Evolutionary conservation across 1,139 yeast species (phyloP), one percentile per base, ranked within the genome.

Genomic region (Pneumocystis carinii): DNA sequence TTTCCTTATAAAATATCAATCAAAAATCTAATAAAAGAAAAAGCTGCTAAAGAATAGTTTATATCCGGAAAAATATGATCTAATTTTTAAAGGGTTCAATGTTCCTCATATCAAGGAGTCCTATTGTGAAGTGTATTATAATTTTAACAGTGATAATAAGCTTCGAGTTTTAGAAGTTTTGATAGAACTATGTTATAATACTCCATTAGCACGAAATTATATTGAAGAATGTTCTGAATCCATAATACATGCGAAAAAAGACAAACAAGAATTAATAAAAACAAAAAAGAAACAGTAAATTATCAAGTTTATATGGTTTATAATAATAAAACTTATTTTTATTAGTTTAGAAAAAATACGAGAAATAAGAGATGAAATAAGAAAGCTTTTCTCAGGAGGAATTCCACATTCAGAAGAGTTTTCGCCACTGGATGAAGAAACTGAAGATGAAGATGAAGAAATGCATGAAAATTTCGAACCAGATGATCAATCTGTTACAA

Each of bases 201-300:
- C 92, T 3, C 75, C 79, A 1, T 71, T 80, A 5, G 83, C 89
- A 42, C 78, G 96, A 69, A 75, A 76, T 14, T 81, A 83, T 69
- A 81, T 88, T 66, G 96, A 89, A 64, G 78, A 79, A 64, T 83
- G 87, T 67, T 76, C 86, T 72, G 94, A 86, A 48, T 81, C 82
- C 58, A 79, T 86, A 1, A 79, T 89, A 0, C 75, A 76, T 17
- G 73, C 86, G 48, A 80, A 95, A 70, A 79, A 90, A 66, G 86
- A 83, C 63, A 78, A 90, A 66, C 75, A 86, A 61, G 95, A 88
- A 62, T 77, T 81, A 58, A 79, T 84, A 60, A 81, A 86, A 66
- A 90, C 85, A 64, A 79, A 80, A 69, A 85, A 84, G 69, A 60
- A 64, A 6, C 64, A 72, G 7, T 67, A 48, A 24, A 24, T 15